Percentiles rank a stretch among this genome's conserved stretches.
These are phyloP conservation scores for Ambispora gerdemannii DNA, from an alignment of 192 early-diverging fungal species.

Conservation along the genomic window DNA sequence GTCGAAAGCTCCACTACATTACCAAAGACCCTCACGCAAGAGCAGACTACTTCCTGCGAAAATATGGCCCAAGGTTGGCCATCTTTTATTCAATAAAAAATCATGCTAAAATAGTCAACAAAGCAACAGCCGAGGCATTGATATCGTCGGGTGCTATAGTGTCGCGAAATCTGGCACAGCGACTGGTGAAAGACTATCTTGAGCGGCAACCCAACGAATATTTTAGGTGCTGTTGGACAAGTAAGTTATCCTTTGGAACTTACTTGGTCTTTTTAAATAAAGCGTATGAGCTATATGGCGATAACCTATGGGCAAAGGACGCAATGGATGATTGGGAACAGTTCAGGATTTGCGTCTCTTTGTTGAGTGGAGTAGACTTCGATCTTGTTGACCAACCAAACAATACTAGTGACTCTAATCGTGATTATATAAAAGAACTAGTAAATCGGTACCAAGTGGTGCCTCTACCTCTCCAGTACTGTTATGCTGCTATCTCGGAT, in stretches of 20 bases:
- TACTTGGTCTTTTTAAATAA: background rate
- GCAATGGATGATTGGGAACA: constrained; percentile 21
- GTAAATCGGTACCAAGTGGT: constrained; percentile 1
- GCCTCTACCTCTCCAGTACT: constrained; percentile 7
- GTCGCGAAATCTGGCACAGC: constrained; percentile 6
- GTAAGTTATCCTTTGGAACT: constrained; percentile 11
- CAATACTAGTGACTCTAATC: constrained; percentile 2
- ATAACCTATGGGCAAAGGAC: constrained; percentile 16
- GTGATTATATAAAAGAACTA: background rate
- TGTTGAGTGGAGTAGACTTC: background rate
- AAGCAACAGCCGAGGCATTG: constrained; percentile 6
- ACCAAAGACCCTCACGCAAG: constrained; percentile 11
- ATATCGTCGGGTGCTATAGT: constrained; percentile 4
- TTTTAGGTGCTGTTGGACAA: constrained; percentile 12
- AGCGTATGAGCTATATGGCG: background rate
- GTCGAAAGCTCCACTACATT: background rate
- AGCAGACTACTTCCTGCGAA: constrained; percentile 2
- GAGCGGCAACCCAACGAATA: constrained; percentile 5
- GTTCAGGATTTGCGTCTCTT: constrained; percentile 11
- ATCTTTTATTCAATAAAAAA: background rate
- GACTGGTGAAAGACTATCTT: constrained; percentile 4
- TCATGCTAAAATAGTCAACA: constrained; percentile 10
- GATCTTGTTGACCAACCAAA: background rate
- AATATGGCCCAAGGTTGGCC: background rate
- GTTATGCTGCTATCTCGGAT: background rate